Conservation (phyloP, 495 filamentous ascomycete genomes). For the Beverwykella pulmonaria region DNA sequence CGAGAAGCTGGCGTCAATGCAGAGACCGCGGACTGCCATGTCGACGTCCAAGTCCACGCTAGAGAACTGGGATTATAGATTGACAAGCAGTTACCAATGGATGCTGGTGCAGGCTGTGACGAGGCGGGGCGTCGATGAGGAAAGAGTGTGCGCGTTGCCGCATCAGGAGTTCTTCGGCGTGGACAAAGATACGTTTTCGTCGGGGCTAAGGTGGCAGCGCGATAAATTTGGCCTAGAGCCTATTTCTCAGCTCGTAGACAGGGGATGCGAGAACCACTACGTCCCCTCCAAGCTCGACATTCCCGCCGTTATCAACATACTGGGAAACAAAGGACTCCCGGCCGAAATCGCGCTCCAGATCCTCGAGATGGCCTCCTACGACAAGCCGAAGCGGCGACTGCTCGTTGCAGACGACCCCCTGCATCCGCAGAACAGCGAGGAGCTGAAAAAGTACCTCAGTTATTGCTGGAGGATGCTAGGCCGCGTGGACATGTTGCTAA, state of each 20-base stretch:
- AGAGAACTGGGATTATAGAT: conserved; percentile 13
- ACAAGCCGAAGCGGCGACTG: not conserved
- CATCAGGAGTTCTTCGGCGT: conserved; percentile 22
- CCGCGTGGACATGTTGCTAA: conserved; percentile 16
- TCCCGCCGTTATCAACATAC: conserved; percentile 1
- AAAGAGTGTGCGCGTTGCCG: not conserved
- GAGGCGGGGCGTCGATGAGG: not conserved
- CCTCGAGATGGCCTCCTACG: conserved; percentile 11
- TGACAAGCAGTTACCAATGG: conserved; percentile 12
- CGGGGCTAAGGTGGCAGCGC: not conserved
- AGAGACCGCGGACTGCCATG: not conserved
- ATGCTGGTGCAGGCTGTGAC: conserved; percentile 1
- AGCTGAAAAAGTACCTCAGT: conserved; percentile 11
- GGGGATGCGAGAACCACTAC: not conserved
- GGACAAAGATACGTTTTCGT: not conserved
- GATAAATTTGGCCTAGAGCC: not conserved
- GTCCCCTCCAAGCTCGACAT: conserved; percentile 8
- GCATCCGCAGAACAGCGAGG: conserved; percentile 9
- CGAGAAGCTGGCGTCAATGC: not conserved
- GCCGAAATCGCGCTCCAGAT: conserved; percentile 15
- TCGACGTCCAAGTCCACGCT: not conserved
- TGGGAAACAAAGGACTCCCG: conserved; percentile 9
- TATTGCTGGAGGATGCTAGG: conserved; percentile 18
- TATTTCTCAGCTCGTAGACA: not conserved
- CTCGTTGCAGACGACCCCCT: conserved; percentile 7